Evolutionary conservation across 306 rosid species (phyloP).

Genomic region (Castanea mollissima): DNA sequence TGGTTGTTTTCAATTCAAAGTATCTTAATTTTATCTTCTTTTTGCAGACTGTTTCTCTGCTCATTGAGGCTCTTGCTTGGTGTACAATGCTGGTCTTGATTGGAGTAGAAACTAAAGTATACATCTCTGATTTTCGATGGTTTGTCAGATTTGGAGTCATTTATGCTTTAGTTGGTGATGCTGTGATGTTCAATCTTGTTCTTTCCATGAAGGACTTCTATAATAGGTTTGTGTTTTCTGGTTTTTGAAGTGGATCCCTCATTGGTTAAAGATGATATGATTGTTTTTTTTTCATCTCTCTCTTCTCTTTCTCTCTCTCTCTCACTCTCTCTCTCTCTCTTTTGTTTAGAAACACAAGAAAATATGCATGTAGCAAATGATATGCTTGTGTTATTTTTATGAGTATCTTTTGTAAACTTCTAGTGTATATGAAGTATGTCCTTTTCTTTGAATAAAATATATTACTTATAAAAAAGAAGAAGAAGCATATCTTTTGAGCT

Average conservation of each 20-base stretch:
- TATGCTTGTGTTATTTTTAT: too few species aligned
- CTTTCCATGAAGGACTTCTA: constrained; percentile 63
- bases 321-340: not conserved
- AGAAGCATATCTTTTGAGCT: not conserved
- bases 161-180: constrained; percentile 71
- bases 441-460: too few species aligned
- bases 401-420: too few species aligned
- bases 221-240: constrained; percentile 52
- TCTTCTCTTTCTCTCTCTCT: not conserved
- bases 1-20: not conserved
- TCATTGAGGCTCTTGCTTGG: constrained; percentile 74
- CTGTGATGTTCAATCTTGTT: constrained; percentile 74
- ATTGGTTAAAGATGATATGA: constrained; percentile 11
- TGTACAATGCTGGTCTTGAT: constrained; percentile 76
- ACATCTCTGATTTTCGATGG: constrained; percentile 81
- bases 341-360: not conserved
- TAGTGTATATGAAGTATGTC: too few species aligned
- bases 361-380: not conserved
- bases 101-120: constrained; percentile 70
- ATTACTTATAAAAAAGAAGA: too few species aligned
- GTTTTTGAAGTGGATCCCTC: constrained; percentile 14
- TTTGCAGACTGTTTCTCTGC: constrained; percentile 62
- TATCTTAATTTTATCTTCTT: constrained; percentile 12
- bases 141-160: constrained; percentile 76
- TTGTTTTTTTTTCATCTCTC: not conserved